A percentile compares a stretch with the other conserved stretches of the same genome.
These are phyloP conservation scores for Trametes sp. DNA, from an alignment of 1,284 basidiomycete species.

Conservation along the genomic window DNA sequence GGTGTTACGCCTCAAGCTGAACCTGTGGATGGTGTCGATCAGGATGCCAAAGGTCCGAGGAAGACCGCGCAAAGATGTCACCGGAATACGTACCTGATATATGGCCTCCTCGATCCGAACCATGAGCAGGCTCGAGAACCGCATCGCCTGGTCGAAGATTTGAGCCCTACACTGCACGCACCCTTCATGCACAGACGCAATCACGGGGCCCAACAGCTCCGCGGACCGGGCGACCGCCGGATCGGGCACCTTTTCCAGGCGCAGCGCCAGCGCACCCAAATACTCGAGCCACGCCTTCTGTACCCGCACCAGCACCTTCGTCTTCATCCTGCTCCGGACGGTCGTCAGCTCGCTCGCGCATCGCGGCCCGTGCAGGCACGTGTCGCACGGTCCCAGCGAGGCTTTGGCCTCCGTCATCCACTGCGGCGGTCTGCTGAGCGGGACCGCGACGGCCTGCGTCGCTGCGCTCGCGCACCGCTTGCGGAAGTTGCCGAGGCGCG, in stretches of 20 bases:
- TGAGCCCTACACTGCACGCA: not conserved
- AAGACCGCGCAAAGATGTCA: too few relatives aligned
- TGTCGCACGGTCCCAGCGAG: not conserved
- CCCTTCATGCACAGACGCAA: not conserved
- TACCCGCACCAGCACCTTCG: not conserved
- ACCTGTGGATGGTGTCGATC: too few relatives aligned
- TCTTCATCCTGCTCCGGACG: not conserved
- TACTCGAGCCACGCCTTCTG: not conserved
- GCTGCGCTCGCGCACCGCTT: conserved; percentile 2
- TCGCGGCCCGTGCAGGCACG: not conserved
- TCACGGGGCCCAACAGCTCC: not conserved
- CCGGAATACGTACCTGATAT: not conserved
- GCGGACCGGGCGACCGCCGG: not conserved
- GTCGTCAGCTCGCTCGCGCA: not conserved
- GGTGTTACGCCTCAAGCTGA: too few relatives aligned
- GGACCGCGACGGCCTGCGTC: not conserved
- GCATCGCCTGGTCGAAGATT: not conserved
- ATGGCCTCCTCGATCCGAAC: not conserved
- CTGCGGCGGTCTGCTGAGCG: not conserved
- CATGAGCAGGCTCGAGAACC: not conserved
- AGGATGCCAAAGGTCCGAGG: too few relatives aligned
- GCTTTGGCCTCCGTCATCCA: not conserved
- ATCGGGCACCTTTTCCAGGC: not conserved
- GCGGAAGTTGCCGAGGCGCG: conserved; percentile 9
- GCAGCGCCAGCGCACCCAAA: not conserved